Conservation (phyloP, 2,329 filamentous ascomycete species). For the Raffaelea arxii region DNA sequence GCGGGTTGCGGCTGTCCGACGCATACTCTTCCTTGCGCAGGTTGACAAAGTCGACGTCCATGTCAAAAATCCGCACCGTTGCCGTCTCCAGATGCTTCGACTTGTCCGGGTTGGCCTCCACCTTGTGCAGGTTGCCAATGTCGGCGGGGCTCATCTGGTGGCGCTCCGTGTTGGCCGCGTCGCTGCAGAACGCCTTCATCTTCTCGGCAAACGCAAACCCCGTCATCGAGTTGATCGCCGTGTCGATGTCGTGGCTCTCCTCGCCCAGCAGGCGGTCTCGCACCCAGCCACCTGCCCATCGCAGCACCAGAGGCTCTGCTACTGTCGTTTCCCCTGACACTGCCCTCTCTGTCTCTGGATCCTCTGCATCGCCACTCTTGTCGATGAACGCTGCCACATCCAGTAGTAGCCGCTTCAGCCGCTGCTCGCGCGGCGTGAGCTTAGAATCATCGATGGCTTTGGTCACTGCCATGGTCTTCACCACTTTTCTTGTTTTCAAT, state of each 20-base stretch:
- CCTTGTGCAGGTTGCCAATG: conserved; percentile 73
- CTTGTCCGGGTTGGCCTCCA: conserved; percentile 87
- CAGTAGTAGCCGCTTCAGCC: conserved; percentile 65
- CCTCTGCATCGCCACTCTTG: too few relatives aligned
- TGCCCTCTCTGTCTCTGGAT: too few relatives aligned
- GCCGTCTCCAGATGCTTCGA: conserved; percentile 93
- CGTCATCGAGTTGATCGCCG: conserved; percentile 78
- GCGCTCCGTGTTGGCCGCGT: conserved; percentile 47
- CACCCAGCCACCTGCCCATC: conserved; percentile 82
- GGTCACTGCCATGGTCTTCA: not conserved
- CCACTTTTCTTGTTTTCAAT: conserved; percentile 7
- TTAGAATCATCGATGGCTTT: conserved; percentile 21
- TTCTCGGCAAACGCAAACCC: conserved; percentile 64
- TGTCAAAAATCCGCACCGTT: conserved; percentile 72
- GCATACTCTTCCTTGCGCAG: conserved; percentile 84
- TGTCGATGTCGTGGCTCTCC: conserved; percentile 71
- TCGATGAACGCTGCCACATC: conserved; percentile 70
- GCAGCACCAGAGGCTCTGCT: conserved; percentile 49
- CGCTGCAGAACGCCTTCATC: conserved; percentile 58
- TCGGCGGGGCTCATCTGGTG: conserved; percentile 49
- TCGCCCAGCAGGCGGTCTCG: conserved; percentile 70
- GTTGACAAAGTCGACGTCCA: conserved; percentile 93
- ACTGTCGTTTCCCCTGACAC: not conserved
- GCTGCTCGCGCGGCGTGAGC: conserved; percentile 61
- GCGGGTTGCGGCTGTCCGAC: conserved; percentile 79